phyloP scores from a whole-genome alignment of 176 grass and related monocot species.

The Tuctoria greenei region DNA sequence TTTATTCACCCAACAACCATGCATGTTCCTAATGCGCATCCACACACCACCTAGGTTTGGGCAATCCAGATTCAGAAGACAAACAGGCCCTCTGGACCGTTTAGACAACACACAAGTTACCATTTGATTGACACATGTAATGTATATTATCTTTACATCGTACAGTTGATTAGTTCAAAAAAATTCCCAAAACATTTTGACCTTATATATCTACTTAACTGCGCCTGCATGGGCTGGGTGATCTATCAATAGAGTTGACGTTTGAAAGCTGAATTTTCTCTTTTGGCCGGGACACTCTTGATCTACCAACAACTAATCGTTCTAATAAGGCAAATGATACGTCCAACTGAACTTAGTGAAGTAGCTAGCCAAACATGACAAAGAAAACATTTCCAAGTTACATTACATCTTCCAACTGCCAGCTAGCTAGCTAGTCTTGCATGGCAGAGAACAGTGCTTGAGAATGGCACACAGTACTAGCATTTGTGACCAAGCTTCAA shows the following conservation, averaged over 20 bases:
- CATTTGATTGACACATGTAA: slow-evolving; percentile 33
- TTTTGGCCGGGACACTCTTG: not conserved
- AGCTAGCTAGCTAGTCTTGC: not conserved
- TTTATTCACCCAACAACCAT: slow-evolving; percentile 38
- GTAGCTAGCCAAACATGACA: not conserved
- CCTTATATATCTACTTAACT: too few species aligned
- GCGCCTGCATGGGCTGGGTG: too few species aligned
- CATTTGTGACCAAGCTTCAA: slow-evolving; percentile 32
- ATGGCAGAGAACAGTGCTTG: not conserved
- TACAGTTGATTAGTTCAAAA: slow-evolving; percentile 39
- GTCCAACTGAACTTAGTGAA: not conserved
- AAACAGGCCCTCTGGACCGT: slow-evolving; percentile 10
- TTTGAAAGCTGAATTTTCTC: not conserved
- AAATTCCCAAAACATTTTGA: slow-evolving; percentile 23
- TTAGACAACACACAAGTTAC: slow-evolving; percentile 17
- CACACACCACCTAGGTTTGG: slow-evolving; percentile 12
- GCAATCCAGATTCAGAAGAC: slow-evolving; percentile 43
- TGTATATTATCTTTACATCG: slow-evolving; percentile 39
- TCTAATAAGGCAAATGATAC: not conserved
- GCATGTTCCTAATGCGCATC: not conserved
- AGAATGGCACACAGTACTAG: slow-evolving; percentile 4
- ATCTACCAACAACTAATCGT: slow-evolving; percentile 8
- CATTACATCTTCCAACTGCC: not conserved
- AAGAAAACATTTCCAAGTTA: slow-evolving; percentile 2
- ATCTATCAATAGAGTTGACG: too few species aligned